Evolutionary conservation across 1,139 yeast species (phyloP).

Genomic region (Petasospora rhodanensis): DNA sequence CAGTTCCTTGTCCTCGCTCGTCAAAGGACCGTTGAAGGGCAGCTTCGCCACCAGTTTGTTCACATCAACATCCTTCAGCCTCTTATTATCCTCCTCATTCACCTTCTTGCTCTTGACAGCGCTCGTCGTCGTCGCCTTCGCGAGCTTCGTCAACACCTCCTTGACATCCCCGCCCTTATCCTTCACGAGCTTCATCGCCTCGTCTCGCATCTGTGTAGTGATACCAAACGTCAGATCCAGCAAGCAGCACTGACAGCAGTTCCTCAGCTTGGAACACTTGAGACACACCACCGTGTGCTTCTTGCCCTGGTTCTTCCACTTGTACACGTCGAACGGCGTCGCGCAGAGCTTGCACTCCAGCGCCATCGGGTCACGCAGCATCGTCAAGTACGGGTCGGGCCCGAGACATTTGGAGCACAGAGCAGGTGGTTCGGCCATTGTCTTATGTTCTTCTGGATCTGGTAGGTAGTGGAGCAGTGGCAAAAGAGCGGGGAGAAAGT

Average conservation of each 20-base stretch:
- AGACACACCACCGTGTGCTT: constrained; percentile 61
- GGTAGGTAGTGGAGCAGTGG: too few species aligned
- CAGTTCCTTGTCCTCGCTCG: constrained; percentile 39
- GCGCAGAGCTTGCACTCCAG: constrained; percentile 78
- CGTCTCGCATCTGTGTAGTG: constrained; percentile 74
- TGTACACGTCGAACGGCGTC: constrained; percentile 74
- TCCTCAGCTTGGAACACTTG: constrained; percentile 72
- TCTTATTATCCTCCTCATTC: constrained; percentile 10
- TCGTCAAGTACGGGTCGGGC: constrained; percentile 53
- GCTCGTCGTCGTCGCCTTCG: constrained; percentile 18
- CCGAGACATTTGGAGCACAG: too few species aligned
- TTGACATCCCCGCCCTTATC: constrained; percentile 38
- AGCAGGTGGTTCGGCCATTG: too few species aligned
- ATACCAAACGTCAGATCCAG: constrained; percentile 76
- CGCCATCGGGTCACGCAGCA: constrained; percentile 72
- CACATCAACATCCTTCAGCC: constrained; percentile 38
- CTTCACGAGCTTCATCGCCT: constrained; percentile 75
- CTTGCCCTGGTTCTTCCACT: constrained; percentile 51
- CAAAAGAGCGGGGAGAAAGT: too few species aligned
- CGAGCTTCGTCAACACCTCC: constrained; percentile 29
- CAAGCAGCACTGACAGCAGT: constrained; percentile 88
- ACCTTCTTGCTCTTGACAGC: constrained; percentile 7
- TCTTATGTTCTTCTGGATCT: too few species aligned
- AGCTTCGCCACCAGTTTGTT: constrained; percentile 47
- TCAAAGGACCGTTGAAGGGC: constrained; percentile 57